Base-by-base conservation (phyloP, 345 rosid genomes). In the Cardamine occulta region DNA sequence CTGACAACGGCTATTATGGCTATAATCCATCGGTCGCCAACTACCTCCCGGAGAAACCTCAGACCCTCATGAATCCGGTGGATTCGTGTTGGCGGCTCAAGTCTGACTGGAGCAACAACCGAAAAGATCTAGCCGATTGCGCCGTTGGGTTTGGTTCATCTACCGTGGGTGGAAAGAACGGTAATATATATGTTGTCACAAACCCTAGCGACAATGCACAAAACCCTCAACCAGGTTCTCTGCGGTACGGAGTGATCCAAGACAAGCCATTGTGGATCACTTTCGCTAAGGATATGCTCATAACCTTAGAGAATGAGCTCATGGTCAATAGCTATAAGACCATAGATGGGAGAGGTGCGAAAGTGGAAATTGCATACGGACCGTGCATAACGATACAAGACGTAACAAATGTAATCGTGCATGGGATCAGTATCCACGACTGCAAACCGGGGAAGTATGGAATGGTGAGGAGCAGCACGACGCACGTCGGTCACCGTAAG, bases 71-170 rank as follows among this genome's bases (percentile, higher is more conserved):
- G 84, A 93, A 91, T 40, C 84, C 80, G 5, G 80, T 94, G 45
- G 99, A 94, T 54, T 85, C 87, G 4, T 90, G 98, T 81, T 86
- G 99, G 97, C 87, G 94, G 19, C 62, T 78, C 65, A 85, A 87
- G 63, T 66, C 91, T 7, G 79, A 87, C 52, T 95, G 97, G 99
- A 81, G 82, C 0, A 63, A 72, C 15, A 89, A 92, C 82, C 88
- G 97, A n/a, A 76, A 84, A 65, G 84, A 83, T 19, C 78, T 95
- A 26, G 90, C 97, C 1, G 77, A 90, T 51, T 92, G 98, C 8
- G 88, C 83, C 1, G 82, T 92, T 19, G 99, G 99, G 5, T 95
- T 88, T 10, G 99, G 97, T 6, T 84, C 85, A 35, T 84, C 82
- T 0, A 84, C 94, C n/a, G 44, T 80, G 1, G 98, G 97, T 2